Base-by-base conservation (phyloP, 495 filamentous ascomycete species). In the Penicillium turbatum region DNA sequence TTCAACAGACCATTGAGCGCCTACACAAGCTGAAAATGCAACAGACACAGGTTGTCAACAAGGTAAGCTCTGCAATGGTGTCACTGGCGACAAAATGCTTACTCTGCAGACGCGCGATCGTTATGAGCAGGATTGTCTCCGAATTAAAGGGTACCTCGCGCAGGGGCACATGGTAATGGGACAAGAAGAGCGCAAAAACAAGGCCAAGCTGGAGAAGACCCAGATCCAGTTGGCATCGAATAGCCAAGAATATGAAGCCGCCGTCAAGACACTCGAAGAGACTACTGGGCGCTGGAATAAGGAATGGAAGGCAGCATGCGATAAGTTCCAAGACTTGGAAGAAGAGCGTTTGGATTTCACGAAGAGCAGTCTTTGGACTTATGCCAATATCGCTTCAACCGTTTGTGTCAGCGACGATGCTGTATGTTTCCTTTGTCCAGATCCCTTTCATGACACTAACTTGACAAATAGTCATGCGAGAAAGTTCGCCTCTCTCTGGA, bases 151-250 rank as follows among this genome's bases (percentile, higher is more conserved):
- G 16, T 99, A 97, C 62, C 81, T 97, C 15, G 95, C 95, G 8
- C 95, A 99, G 70, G 95, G 93, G 15, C 95, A 99, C 64, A 99
- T 99, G 95, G 95, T 99, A 35, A 97, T 97, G 95, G 95, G 95
- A 10, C 95, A 99, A 54, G 95, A 99, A 60, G 95, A 99, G 71
- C 80, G 92, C 34, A 97, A 97, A 74, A 99, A 99, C 70, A 99
- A 99, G 74, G 90, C 92, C 21, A 96, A 93, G 70, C 82, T 99
- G 41, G 95, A 99, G 69, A 99, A 99, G 76, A 97, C 95, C 6
- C 95, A 97, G 67, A 92, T 95, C 59, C 92, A 93, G 60, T 75
- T 97, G 26, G 90, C 92, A 0, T 86, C 80, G 12, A 90, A 91
- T 48, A 96, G 92, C 72, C 82, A 82, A 37, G 95, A 99, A 55